Percentiles rank a stretch among this genome's conserved stretches.
These are phyloP conservation scores for Colletotrichum gigasporum DNA, from an alignment of 2,329 filamentous ascomycete genomes.

Conservation along the genomic window DNA sequence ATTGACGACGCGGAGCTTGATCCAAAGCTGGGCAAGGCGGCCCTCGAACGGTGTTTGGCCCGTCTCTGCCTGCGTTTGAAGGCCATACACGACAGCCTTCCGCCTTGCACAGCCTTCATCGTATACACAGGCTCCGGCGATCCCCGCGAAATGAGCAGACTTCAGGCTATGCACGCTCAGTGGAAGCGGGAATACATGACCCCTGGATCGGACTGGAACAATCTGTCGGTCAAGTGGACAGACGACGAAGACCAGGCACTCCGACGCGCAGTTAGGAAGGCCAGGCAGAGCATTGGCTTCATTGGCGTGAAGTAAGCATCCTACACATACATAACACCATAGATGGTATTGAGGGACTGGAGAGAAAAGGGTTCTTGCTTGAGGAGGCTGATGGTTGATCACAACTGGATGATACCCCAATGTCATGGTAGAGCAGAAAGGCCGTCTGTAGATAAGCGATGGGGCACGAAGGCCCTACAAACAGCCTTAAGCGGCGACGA, in stretches of 20 bases:
- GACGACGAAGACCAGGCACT: slow-evolving; percentile 72
- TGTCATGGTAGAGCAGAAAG: background rate
- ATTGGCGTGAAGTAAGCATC: slow-evolving; percentile 67
- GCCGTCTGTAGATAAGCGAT: background rate
- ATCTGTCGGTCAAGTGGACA: slow-evolving; percentile 74
- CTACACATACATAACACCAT: background rate
- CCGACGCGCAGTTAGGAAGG: slow-evolving; percentile 63
- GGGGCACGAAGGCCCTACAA: background rate
- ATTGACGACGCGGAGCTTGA: slow-evolving; percentile 40
- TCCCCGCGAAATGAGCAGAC: slow-evolving; percentile 70
- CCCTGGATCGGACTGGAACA: slow-evolving; percentile 71
- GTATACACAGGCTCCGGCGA: slow-evolving; percentile 74
- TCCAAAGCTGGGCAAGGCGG: slow-evolving; percentile 34
- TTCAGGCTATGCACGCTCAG: slow-evolving; percentile 68
- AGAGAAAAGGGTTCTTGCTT: background rate
- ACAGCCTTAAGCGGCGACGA: background rate
- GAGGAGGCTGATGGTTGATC: background rate
- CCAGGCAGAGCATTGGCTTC: slow-evolving; percentile 72
- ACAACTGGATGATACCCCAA: slow-evolving; percentile 20
- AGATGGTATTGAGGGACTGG: background rate
- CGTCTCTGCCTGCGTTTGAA: slow-evolving; percentile 59
- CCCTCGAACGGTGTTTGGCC: slow-evolving; percentile 57
- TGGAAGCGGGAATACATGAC: slow-evolving; percentile 73
- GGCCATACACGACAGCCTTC: slow-evolving; percentile 66
- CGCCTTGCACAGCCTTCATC: slow-evolving; percentile 72